These are phyloP conservation scores for Phycomyces blakesleeanus DNA, from an alignment of 192 early-diverging fungal genomes.

Conservation along the genomic window DNA sequence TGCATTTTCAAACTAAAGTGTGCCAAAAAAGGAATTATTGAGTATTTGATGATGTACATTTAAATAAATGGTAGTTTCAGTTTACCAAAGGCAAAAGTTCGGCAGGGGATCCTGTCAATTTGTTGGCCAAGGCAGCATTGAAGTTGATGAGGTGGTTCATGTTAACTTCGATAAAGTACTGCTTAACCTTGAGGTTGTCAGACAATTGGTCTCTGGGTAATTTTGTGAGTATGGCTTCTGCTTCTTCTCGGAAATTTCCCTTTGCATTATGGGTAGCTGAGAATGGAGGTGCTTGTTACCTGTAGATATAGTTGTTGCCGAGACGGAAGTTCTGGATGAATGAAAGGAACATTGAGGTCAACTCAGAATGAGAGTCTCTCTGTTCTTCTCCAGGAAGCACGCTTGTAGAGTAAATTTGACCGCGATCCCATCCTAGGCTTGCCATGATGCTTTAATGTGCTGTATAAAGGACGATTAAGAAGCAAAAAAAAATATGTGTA, in stretches of 20 bases:
- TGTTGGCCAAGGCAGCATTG: slow-evolving; percentile 81
- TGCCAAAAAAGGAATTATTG: no score
- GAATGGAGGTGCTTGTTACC: slow-evolving; percentile 35
- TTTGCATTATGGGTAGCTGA: neutral
- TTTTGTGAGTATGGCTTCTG: neutral
- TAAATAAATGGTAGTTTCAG: no score
- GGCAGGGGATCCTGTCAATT: slow-evolving; percentile 72
- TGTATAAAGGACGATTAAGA: neutral
- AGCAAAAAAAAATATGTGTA: neutral
- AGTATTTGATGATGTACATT: no score
- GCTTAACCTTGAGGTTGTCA: slow-evolving; percentile 74
- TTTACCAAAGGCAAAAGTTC: slow-evolving; percentile 80
- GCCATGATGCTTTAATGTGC: slow-evolving; percentile 30
- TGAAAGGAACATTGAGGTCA: slow-evolving; percentile 67
- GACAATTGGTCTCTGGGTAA: slow-evolving; percentile 79
- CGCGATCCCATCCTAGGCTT: slow-evolving; percentile 79
- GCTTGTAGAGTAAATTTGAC: slow-evolving; percentile 67
- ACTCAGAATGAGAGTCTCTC: slow-evolving; percentile 52
- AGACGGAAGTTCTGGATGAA: slow-evolving; percentile 87
- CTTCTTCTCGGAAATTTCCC: neutral
- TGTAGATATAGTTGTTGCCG: slow-evolving; percentile 81
- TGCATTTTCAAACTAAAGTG: slow-evolving; percentile 90
- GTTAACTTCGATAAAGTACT: slow-evolving; percentile 82
- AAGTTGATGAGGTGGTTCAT: slow-evolving; percentile 80
- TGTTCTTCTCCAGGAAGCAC: slow-evolving; percentile 59